phyloP scores from a whole-genome alignment of 768 basidiomycete genomes.

The Agrocybe chaxingu region DNA sequence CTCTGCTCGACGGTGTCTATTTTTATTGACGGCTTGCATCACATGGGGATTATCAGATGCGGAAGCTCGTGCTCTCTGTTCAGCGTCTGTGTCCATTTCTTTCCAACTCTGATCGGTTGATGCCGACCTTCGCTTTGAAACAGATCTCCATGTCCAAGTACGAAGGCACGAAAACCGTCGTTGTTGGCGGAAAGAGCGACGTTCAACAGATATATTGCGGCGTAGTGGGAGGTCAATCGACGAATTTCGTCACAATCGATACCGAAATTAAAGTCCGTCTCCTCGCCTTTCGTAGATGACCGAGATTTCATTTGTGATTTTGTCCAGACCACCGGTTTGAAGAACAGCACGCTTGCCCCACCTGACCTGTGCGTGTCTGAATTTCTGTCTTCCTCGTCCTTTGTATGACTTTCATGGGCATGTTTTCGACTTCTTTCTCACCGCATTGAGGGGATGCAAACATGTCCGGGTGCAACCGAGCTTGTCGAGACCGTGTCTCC shows the following conservation, averaged over 20 bases:
- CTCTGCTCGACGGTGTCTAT: slow-evolving; percentile 5
- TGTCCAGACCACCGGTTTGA: slow-evolving; percentile 25
- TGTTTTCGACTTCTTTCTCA: slow-evolving; percentile 9
- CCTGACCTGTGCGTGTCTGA: slow-evolving; percentile 46
- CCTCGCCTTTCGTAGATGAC: too few relatives aligned
- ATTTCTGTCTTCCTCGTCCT: background rate
- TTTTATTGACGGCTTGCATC: slow-evolving; percentile 1
- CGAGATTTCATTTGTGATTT: too few relatives aligned
- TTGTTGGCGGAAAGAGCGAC: slow-evolving; percentile 46
- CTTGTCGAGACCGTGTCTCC: background rate
- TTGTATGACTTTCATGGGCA: background rate
- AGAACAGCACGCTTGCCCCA: slow-evolving; percentile 49
- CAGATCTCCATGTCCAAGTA: slow-evolving; percentile 52
- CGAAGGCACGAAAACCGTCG: slow-evolving; percentile 52
- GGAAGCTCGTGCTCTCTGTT: slow-evolving; percentile 44
- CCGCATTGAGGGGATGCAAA: too few relatives aligned
- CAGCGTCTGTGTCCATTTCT: slow-evolving; percentile 30
- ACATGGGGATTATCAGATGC: slow-evolving; percentile 25
- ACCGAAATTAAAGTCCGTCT: too few relatives aligned
- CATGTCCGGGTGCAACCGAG: too few relatives aligned
- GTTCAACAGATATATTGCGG: slow-evolving; percentile 52
- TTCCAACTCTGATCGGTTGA: background rate
- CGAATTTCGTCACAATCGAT: too few relatives aligned
- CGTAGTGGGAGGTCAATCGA: slow-evolving; percentile 53
- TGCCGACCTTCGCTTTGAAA: background rate